Evolutionary conservation across 2,329 filamentous ascomycete species (phyloP).

Genomic region (Venturia effusa): DNA sequence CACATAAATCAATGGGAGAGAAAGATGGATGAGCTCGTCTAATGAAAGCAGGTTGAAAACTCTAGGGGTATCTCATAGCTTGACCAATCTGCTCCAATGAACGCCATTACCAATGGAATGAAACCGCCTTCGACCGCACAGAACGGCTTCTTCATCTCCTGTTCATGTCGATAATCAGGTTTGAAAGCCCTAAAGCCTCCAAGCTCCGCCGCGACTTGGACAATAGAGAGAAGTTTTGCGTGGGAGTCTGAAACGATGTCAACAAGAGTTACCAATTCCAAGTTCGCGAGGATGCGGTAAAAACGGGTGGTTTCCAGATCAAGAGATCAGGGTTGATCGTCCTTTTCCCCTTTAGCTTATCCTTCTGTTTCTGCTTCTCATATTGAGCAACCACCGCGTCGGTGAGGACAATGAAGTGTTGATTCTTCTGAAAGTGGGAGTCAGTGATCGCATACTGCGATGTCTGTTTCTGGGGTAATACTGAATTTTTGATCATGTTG

Average conservation of each 20-base stretch:
- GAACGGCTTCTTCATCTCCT: neutral
- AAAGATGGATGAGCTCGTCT: neutral
- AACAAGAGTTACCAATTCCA: conserved; percentile 69
- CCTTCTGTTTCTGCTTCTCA: conserved; percentile 64
- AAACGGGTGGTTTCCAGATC: conserved; percentile 93
- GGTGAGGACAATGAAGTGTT: conserved; percentile 90
- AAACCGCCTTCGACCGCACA: neutral
- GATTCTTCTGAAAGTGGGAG: conserved; percentile 51
- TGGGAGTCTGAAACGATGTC: neutral
- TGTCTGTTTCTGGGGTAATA: conserved; percentile 18
- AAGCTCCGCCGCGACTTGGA: neutral
- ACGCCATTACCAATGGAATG: neutral
- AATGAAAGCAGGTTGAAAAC: neutral
- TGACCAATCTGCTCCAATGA: neutral
- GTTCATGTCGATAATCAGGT: neutral
- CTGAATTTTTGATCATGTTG: conserved; percentile 87
- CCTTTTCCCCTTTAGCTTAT: conserved; percentile 65
- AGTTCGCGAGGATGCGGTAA: conserved; percentile 77
- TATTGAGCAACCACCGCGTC: conserved; percentile 63
- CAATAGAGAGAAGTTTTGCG: neutral
- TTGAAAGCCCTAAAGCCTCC: neutral
- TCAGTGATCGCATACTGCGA: conserved; percentile 1
- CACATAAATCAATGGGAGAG: neutral
- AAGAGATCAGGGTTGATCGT: conserved; percentile 68
- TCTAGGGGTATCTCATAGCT: neutral